A percentile compares a stretch with the other conserved stretches of the same genome.
Conservation (phyloP, 2,329 filamentous ascomycete species). For the Penicillium psychrosexuale region DNA sequence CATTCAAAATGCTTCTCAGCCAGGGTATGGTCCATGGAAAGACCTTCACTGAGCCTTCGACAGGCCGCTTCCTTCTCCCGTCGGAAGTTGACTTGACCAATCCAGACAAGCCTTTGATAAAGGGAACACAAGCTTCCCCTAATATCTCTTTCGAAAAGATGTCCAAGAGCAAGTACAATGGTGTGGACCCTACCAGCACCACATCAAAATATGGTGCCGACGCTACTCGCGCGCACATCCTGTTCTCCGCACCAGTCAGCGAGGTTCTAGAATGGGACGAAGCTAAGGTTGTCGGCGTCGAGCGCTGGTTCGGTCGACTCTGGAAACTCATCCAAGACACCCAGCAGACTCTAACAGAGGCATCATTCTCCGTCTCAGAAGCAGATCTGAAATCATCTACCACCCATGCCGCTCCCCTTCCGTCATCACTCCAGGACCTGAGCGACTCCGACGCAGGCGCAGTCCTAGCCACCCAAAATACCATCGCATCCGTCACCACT, state of each 20-base stretch:
- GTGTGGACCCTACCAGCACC: slow-evolving; percentile 73
- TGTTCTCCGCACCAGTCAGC: slow-evolving; percentile 81
- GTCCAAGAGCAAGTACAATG: slow-evolving; percentile 93
- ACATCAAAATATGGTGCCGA: slow-evolving; percentile 77
- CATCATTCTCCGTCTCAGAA: slow-evolving; percentile 22
- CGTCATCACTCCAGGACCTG: slow-evolving; percentile 30
- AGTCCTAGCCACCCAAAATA: slow-evolving; percentile 65
- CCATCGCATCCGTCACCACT: slow-evolving; percentile 63
- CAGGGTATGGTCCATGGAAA: slow-evolving; percentile 93
- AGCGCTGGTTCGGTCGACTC: slow-evolving; percentile 72
- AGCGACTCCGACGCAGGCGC: slow-evolving; percentile 45
- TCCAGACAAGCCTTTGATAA: slow-evolving; percentile 58
- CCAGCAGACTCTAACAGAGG: slow-evolving; percentile 23
- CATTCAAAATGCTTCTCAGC: slow-evolving; percentile 76
- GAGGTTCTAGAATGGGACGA: slow-evolving; percentile 89
- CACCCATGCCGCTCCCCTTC: slow-evolving; percentile 27
- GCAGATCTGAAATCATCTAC: slow-evolving; percentile 17
- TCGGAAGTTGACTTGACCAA: slow-evolving; percentile 67
- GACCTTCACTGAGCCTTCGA: slow-evolving; percentile 72
- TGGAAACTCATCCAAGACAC: slow-evolving; percentile 54
- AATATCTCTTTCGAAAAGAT: slow-evolving; percentile 79
- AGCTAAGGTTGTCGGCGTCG: slow-evolving; percentile 73
- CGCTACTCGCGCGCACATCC: slow-evolving; percentile 77
- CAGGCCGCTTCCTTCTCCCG: slow-evolving; percentile 72
- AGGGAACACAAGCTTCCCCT: slow-evolving; percentile 57